Conservation (phyloP, 305 asterid species). For the Galium porrigens region DNA sequence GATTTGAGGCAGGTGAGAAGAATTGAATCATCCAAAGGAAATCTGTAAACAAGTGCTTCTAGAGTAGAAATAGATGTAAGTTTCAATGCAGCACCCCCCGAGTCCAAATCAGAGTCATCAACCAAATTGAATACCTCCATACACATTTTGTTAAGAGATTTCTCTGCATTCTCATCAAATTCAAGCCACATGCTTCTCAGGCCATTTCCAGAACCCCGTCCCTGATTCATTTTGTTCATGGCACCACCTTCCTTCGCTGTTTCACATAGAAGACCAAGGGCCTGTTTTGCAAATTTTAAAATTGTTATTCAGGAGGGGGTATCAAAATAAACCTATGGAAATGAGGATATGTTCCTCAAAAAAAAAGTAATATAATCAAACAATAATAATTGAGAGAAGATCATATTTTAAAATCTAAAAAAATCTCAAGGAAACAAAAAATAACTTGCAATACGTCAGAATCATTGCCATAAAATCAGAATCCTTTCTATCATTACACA, state of each 20-base stretch:
- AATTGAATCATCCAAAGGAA: conserved; percentile 47
- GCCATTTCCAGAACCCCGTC: conserved; percentile 32
- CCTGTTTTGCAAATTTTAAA: conserved; percentile 32
- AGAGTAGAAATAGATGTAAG: conserved; percentile 56
- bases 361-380: no score
- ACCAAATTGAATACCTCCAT: conserved; percentile 41
- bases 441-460: not conserved
- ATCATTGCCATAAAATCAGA: not conserved
- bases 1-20: conserved; percentile 55
- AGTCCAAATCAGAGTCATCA: conserved; percentile 34
- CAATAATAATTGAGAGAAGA: not conserved
- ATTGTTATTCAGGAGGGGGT: not conserved
- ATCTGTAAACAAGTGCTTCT: conserved; percentile 48
- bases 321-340: not conserved
- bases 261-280: conserved; percentile 66
- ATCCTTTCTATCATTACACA: not conserved
- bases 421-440: not conserved
- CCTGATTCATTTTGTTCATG: conserved; percentile 25
- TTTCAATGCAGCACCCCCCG: conserved; percentile 40
- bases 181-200: conserved; percentile 47
- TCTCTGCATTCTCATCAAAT: conserved; percentile 36
- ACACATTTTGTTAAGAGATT: conserved; percentile 39
- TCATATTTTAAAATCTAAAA: not conserved
- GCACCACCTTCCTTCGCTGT: conserved; percentile 46
- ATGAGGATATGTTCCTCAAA: not conserved